phyloP scores from a whole-genome alignment of 2,329 filamentous ascomycete genomes.

The Phyllachora maydis region DNA sequence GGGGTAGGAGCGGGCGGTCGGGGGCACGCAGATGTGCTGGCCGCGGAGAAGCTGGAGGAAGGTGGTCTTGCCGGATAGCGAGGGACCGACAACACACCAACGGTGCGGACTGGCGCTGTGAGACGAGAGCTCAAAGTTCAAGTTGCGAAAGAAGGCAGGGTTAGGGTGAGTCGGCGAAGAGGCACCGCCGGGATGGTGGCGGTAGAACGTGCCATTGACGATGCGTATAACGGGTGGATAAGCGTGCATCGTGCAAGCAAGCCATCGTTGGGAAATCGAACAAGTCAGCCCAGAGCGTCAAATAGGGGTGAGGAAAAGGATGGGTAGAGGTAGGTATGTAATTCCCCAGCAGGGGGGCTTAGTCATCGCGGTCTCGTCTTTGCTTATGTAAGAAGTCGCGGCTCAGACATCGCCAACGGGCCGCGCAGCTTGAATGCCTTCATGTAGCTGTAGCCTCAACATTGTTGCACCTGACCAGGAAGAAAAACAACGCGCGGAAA shows the following conservation, averaged over 20 bases:
- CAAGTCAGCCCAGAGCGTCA: no score
- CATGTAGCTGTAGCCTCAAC: no score
- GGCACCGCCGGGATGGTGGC: constrained; percentile 58
- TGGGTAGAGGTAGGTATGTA: no score
- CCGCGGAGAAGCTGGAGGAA: constrained; percentile 65
- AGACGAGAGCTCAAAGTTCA: constrained; percentile 52
- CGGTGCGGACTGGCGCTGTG: constrained; percentile 28
- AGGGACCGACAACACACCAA: constrained; percentile 74
- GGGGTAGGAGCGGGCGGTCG: constrained; percentile 57
- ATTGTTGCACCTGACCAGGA: constrained; percentile 1
- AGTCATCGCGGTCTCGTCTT: no score
- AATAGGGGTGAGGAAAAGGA: no score
- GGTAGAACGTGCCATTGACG: constrained; percentile 57
- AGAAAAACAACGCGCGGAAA: constrained; percentile 1
- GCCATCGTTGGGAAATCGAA: no score
- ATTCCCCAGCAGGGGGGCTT: no score
- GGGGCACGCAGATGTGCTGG: constrained; percentile 54
- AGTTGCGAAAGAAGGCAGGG: constrained; percentile 48
- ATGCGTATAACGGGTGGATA: constrained; percentile 47
- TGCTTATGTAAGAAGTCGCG: no score
- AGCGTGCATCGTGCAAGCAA: constrained; percentile 4
- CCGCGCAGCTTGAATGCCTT: no score
- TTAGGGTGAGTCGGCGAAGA: constrained; percentile 59
- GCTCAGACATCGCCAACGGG: no score
- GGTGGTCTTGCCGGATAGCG: constrained; percentile 59